These are phyloP conservation scores for Penstemon eatonii DNA, from an alignment of 257 asterid genomes.

Conservation along the genomic window DNA sequence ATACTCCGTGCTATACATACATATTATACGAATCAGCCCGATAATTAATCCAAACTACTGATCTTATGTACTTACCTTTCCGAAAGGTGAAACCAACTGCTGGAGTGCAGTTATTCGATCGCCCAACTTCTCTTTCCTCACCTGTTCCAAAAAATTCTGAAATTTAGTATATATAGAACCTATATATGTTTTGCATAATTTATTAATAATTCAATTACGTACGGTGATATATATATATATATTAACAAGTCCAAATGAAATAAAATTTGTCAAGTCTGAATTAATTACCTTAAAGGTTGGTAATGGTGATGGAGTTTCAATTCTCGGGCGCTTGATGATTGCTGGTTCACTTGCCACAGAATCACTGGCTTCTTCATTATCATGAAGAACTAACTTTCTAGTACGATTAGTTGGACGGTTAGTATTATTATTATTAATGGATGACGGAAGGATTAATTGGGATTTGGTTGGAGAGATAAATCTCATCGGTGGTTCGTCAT, in stretches of 20 bases:
- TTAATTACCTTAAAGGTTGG: constrained; percentile 66
- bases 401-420: background rate
- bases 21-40: too few relatives aligned
- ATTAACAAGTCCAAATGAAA: constrained; percentile 10
- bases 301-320: constrained; percentile 69
- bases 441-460: constrained; percentile 33
- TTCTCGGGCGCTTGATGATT: constrained; percentile 49
- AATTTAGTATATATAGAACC: constrained; percentile 32
- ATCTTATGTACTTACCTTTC: constrained; percentile 58
- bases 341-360: constrained; percentile 36
- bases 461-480: constrained; percentile 40
- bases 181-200: constrained; percentile 28
- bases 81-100: constrained; percentile 96
- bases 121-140: constrained; percentile 90
- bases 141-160: constrained; percentile 52
- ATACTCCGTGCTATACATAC: background rate
- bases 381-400: constrained; percentile 41
- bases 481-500: background rate
- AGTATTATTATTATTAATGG: background rate
- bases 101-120: constrained; percentile 95
- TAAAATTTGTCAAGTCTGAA: background rate
- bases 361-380: constrained; percentile 30
- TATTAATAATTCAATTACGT: background rate
- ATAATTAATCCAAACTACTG: too few relatives aligned
- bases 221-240: too few relatives aligned